Evolutionary conservation across 805 yeast species (phyloP), one percentile per base, ranked within the genome.

Genomic region (Wickerhamiella musiphila): DNA sequence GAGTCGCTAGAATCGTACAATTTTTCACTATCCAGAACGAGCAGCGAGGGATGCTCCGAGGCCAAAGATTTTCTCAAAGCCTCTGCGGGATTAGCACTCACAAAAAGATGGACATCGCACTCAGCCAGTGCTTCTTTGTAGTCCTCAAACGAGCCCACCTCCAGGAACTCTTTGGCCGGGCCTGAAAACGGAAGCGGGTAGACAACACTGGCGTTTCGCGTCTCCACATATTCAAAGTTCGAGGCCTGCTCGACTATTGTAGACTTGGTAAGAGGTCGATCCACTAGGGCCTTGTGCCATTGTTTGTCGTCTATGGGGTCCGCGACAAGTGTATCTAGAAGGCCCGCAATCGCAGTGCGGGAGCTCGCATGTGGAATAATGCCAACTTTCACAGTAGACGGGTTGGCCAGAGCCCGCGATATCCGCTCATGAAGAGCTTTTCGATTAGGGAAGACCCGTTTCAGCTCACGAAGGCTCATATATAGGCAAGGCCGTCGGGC

Each of bases 291-390:
- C 15, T 39, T 35, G 33, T 37, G 41, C 59, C 59, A 54, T 20
- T 40, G 43, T 24, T 50, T 47, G 11, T 46, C 39, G 10, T 49
- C 52, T 9, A 54, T 38, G 6, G 58, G 58, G 23, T 54, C 59
- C 3, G 48, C 47, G 18, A 54, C 39, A 14, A 52, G 34, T 15
- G 48, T 43, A 17, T 52, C 51, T 19, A 53, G 45, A 6, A 52
- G 40, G 6, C 39, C 28, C 23, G 43, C 39, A 26, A 43, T 37
- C 6, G 39, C 43, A 10, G 35, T 30, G 3, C 55, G 45, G 10
- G 43, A 35, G 23, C 38, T 30, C 3, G 32, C 33, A 18, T 32
- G 41, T 10, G 58, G 56, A 4, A 54, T 39, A 4, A 54, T 28
- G 8, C 47, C 55, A 13, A 54, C 40, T 24, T 48, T 33, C 14